Percentiles rank a stretch among this genome's conserved stretches.
Conservation (phyloP, 768 basidiomycete species). For the Mycena maculata region DNA sequence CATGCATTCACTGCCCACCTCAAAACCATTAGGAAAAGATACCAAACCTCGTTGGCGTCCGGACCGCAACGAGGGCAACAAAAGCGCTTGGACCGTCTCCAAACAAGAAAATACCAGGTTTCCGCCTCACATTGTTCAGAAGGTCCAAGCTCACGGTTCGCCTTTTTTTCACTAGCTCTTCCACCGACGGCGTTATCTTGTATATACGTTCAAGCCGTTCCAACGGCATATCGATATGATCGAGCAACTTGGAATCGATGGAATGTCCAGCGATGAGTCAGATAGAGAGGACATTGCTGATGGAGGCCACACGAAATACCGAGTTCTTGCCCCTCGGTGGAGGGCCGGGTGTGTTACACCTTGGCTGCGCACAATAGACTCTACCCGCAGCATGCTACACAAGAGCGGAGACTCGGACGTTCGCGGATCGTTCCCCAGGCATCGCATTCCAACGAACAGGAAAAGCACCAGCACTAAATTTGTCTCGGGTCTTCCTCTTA, state of each 20-base stretch:
- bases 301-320: background rate
- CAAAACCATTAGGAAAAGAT: slow-evolving; percentile 1
- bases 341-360: slow-evolving; percentile 24
- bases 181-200: slow-evolving; percentile 10
- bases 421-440: slow-evolving; percentile 29
- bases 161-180: background rate
- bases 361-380: slow-evolving; percentile 37
- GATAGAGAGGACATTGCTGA: slow-evolving; percentile 23
- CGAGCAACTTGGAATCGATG: slow-evolving; percentile 35
- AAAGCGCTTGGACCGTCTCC: background rate
- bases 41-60: background rate
- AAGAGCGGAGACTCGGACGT: background rate
- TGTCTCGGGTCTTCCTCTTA: slow-evolving; percentile 32
- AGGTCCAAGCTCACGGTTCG: background rate
- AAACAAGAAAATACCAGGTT: background rate
- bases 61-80: background rate
- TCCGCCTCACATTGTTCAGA: too few species aligned
- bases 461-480: slow-evolving; percentile 23
- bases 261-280: slow-evolving; percentile 43
- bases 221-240: slow-evolving; percentile 33
- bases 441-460: background rate
- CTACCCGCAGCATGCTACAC: slow-evolving; percentile 24
- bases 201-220: slow-evolving; percentile 25
- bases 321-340: slow-evolving; percentile 31
- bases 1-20: slow-evolving; percentile 7